A percentile compares a stretch with the other conserved stretches of the same genome.
These are phyloP conservation scores for Alternaria conjuncta DNA, from an alignment of 2,329 filamentous ascomycete species.

Conservation along the genomic window DNA sequence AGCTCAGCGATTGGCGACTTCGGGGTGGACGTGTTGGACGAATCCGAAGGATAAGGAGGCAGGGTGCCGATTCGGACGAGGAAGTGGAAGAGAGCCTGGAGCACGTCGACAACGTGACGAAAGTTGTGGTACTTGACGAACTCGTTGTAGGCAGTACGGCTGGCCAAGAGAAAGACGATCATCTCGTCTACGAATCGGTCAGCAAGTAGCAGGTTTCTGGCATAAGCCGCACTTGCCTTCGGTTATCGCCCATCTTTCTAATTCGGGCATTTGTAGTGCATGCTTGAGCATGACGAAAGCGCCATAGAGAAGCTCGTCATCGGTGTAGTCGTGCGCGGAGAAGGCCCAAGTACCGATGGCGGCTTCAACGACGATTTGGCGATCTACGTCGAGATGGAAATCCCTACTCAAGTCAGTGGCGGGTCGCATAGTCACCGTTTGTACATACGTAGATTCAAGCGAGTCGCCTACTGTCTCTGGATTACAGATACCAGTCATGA, in stretches of 20 bases:
- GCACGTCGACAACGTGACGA: constrained; percentile 92
- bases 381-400: constrained; percentile 70
- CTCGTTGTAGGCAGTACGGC: constrained; percentile 91
- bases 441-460: constrained; percentile 65
- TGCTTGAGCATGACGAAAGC: constrained; percentile 91
- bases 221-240: constrained; percentile 65
- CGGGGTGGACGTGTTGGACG: constrained; percentile 37
- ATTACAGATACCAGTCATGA: constrained; percentile 90
- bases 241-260: constrained; percentile 80
- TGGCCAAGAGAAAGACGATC: constrained; percentile 83
- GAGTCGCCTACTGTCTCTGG: constrained; percentile 67
- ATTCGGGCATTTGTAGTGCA: constrained; percentile 78
- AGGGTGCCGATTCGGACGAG: constrained; percentile 80
- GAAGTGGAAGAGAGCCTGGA: constrained; percentile 92
- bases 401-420: constrained; percentile 54
- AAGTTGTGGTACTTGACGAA: constrained; percentile 99
- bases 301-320: constrained; percentile 87
- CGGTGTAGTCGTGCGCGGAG: constrained; percentile 84
- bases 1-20: constrained; percentile 74
- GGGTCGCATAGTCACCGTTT: neutral
- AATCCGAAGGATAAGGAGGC: constrained; percentile 66
- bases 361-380: constrained; percentile 69
- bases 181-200: constrained; percentile 69
- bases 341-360: constrained; percentile 85
- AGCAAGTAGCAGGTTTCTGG: constrained; percentile 13